These are phyloP conservation scores for Exserohilum turcica DNA, from an alignment of 2,329 filamentous ascomycete genomes.

Conservation along the genomic window DNA sequence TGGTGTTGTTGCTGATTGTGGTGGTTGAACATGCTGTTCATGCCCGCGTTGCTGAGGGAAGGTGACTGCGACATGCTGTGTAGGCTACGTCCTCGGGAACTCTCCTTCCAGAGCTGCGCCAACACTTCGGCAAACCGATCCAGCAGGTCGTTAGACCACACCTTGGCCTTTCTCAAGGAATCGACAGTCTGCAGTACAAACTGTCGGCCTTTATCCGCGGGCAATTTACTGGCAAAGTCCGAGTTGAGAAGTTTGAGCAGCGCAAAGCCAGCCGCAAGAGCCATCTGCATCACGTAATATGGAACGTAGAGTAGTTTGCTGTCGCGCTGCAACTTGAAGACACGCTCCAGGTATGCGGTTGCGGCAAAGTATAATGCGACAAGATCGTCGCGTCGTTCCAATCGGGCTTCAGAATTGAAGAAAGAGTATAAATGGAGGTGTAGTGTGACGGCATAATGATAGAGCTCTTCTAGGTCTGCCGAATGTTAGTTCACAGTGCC, in stretches of 20 bases:
- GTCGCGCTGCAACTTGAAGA: constrained; percentile 59
- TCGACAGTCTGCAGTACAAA: constrained; percentile 74
- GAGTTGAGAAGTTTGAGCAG: constrained; percentile 77
- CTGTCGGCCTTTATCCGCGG: constrained; percentile 68
- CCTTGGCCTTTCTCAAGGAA: constrained; percentile 73
- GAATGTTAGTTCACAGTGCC: constrained; percentile 28
- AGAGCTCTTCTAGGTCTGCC: constrained; percentile 59
- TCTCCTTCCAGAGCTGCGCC: constrained; percentile 81
- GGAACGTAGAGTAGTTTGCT: constrained; percentile 69
- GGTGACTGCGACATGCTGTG: constrained; percentile 47
- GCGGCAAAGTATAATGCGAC: constrained; percentile 77
- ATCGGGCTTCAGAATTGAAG: constrained; percentile 75
- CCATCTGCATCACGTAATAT: constrained; percentile 84
- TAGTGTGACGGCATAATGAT: constrained; percentile 73
- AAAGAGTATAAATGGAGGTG: constrained; percentile 80
- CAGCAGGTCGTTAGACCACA: constrained; percentile 77
- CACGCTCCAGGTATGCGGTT: constrained; percentile 67
- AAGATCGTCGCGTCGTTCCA: constrained; percentile 64
- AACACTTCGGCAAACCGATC: constrained; percentile 83
- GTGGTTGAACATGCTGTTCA: constrained; percentile 42
- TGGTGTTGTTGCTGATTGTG: constrained; percentile 30
- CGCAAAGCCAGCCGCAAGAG: constrained; percentile 78
- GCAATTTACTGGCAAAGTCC: constrained; percentile 68
- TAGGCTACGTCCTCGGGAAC: constrained; percentile 44
- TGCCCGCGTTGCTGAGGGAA: constrained; percentile 38